Evolutionary conservation across 352 stramenopile genomes (phyloP), one percentile per base, ranked within the genome.

Genomic region (Aphanomyces astaci): DNA sequence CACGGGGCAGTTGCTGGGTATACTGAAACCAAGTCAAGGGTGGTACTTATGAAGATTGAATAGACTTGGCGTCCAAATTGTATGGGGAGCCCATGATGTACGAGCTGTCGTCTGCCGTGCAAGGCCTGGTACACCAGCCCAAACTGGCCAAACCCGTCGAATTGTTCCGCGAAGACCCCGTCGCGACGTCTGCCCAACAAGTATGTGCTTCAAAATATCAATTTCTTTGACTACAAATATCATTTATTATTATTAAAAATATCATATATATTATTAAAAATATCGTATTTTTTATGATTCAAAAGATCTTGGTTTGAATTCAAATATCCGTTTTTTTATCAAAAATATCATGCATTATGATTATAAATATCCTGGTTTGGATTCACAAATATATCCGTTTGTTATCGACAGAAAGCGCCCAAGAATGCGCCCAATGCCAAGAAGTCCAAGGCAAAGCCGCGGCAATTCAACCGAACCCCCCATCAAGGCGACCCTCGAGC

Each of bases 71-170:
- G 9, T 76, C 75, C 13, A 75, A 74, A 0, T 73, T 92, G 5
- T 51, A 32, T 31, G 86, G 86, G 4, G 86, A 91, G 17, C 86
- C 86, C 1, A 86, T 92, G 76, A 75, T 94, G 17, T 94, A 92
- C 69, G 82, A 92, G 48, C 76, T 94, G 22, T 88, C 78, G 55
- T 82, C 88, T 48, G 76, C 81, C 0, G 74, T 91, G 11, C 82
- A 92, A 54, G 77, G 73, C 2, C 75, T 86, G 33, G 63, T 89
- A 15, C 71, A 76, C 10, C 71, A 86, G 25, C 63, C 70, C 15
- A 0, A 10, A 9, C 5, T 39, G 43, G 19, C 48, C 52, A 0
- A 81, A 66, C 2, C 51, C 64, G n/a, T 56, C 73, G 27, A 76
- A 73, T 57, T 72, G 80, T 48, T 67, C 22, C 24, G 30, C 48